Base-by-base conservation (phyloP, 2,329 filamentous ascomycete genomes). In the Penicillium griseofulvum region DNA sequence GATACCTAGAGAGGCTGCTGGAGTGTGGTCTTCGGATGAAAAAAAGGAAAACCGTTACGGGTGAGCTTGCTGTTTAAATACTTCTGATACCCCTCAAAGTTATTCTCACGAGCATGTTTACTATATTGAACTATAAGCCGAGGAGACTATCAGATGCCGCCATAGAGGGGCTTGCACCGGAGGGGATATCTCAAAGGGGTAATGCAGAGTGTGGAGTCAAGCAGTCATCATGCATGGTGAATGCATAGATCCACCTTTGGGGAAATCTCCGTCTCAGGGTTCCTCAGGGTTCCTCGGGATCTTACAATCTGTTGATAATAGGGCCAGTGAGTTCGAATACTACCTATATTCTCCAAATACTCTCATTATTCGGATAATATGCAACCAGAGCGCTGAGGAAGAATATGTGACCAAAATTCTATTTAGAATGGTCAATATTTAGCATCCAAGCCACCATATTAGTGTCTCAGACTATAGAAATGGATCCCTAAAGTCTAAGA, bases 11-110 rank as follows among this genome's bases (percentile, higher is more conserved):
- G 26, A 12, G 7, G 3, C 4, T 46, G 29, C 9, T 33, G 9
- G 17, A 12, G n/a, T 8, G 28, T 16, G 14, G 14, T 22, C 1
- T 10, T 33, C 19, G 16, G 34, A 43, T 38, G 24, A 2, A 38
- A 17, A 34, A n/a, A 44, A 39, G 5, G 14, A 22, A 43, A 19
- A 12, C 16, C n/a, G 10, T 12, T 4, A 19, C 24, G 33, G 45
- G 24, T 11, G 3, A 14, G 16, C 16, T 10, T 22, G n/a, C n/a
- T 38, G 37, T 43, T 55, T 55, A 55, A 45, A 51, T 55, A 45
- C 19, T 31, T 34, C 6, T 11, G 2, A 4, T 19, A 19, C 11
- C 22, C 17, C 14, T 34, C 29, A 33, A 24, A 31, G 1, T 3
- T 11, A 4, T 34, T 11, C 26, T 8, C 2, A 11, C 29, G 7